Percentiles rank a stretch among this genome's conserved stretches.
phyloP scores from a whole-genome alignment of 176 grass and related monocot genomes.

The Bonia amplexicaulis region DNA sequence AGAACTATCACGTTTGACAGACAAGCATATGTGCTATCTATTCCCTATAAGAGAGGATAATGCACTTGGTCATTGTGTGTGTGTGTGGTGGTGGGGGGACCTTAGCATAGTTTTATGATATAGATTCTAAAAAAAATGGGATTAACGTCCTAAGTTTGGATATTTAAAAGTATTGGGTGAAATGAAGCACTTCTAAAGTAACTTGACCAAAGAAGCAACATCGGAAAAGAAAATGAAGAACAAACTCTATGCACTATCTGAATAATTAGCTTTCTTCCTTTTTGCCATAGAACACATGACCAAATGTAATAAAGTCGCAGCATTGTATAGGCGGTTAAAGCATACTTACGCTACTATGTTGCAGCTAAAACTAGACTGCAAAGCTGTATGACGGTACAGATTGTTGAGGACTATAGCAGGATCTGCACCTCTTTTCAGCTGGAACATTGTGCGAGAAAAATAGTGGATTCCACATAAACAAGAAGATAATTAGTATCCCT shows the following conservation, averaged over 20 bases:
- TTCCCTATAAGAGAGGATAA: neutral
- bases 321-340: slow-evolving; percentile 19
- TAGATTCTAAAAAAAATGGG: neutral
- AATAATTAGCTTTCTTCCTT: neutral
- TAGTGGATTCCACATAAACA: slow-evolving; percentile 16
- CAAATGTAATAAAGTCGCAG: neutral
- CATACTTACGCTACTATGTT: slow-evolving; percentile 95
- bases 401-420: slow-evolving; percentile 84
- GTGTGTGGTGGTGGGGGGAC: too few relatives aligned
- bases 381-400: slow-evolving; percentile 80
- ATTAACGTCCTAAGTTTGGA: neutral
- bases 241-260: slow-evolving; percentile 3
- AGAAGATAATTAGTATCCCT: neutral
- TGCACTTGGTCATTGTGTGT: neutral
- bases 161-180: neutral
- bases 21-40: neutral
- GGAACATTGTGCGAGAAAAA: slow-evolving; percentile 21
- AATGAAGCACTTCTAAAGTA: neutral
- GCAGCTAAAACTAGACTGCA: slow-evolving; percentile 98
- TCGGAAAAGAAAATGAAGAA: neutral
- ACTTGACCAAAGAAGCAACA: slow-evolving; percentile 2
- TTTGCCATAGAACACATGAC: slow-evolving; percentile 11
- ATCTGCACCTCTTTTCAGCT: slow-evolving; percentile 88
- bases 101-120: neutral
- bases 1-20: slow-evolving; percentile 4